These are phyloP conservation scores for Ceratocystis alfenasii DNA, from an alignment of 2,329 filamentous ascomycete species.

Conservation along the genomic window DNA sequence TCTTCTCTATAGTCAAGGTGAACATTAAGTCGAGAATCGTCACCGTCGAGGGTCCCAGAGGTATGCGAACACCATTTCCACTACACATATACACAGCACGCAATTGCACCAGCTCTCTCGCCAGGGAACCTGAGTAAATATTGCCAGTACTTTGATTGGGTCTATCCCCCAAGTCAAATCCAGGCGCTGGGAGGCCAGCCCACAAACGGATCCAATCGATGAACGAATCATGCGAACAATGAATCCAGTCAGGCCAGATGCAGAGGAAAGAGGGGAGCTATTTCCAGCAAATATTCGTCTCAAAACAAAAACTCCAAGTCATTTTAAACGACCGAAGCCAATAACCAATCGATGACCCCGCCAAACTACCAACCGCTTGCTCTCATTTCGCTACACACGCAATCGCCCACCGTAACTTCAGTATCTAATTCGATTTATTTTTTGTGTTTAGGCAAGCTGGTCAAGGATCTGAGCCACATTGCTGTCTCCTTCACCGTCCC, in stretches of 20 bases:
- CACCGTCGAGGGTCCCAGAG: constrained; percentile 93
- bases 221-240: background rate
- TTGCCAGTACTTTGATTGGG: background rate
- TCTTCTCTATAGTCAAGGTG: constrained; percentile 66
- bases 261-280: background rate
- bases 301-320: background rate
- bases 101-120: constrained; percentile 6
- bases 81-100: background rate
- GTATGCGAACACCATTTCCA: constrained; percentile 37
- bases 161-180: background rate
- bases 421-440: constrained; percentile 16
- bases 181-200: background rate
- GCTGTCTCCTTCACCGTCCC: constrained; percentile 90
- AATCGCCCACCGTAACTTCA: background rate
- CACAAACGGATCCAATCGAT: background rate
- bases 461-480: constrained; percentile 92
- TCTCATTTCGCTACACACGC: background rate
- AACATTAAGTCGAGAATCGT: constrained; percentile 92
- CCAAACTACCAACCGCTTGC: background rate
- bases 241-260: background rate
- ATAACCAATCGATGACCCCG: background rate
- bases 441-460: constrained; percentile 62
- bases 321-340: background rate
- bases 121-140: background rate
- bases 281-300: background rate